Conservation (phyloP, 352 stramenopile genomes). For the Phytophthora chlamydospora region DNA sequence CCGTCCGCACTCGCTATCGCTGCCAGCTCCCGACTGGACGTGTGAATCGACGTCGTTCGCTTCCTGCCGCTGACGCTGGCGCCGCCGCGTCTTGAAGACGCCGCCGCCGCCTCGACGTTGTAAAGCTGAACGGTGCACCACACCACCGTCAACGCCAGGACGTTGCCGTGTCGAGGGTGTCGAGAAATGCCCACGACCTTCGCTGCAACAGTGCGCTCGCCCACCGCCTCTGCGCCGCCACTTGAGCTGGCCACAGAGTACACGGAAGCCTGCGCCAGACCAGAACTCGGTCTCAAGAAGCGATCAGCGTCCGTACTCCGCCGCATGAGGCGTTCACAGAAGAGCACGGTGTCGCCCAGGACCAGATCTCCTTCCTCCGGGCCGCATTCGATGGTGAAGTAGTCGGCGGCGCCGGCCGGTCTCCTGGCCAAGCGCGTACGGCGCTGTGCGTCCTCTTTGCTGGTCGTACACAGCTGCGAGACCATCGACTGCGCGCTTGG, state of each 20-base stretch:
- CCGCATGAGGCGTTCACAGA: slow-evolving; percentile 90
- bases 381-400: slow-evolving; percentile 77
- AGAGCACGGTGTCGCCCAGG: slow-evolving; percentile 90
- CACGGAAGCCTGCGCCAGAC: slow-evolving; percentile 39
- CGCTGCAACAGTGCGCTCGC: slow-evolving; percentile 77
- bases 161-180: slow-evolving; percentile 54
- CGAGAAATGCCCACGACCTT: slow-evolving; percentile 55
- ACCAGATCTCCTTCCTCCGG: slow-evolving; percentile 81
- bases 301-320: slow-evolving; percentile 37
- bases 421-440: slow-evolving; percentile 33
- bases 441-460: slow-evolving; percentile 65
- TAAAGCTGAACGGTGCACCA: slow-evolving; percentile 85
- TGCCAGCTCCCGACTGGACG: slow-evolving; percentile 29
- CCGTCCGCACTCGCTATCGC: slow-evolving; percentile 32
- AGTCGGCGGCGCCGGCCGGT: slow-evolving; percentile 55
- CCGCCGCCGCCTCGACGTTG: slow-evolving; percentile 40
- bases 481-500: slow-evolving; percentile 77
- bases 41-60: slow-evolving; percentile 27
- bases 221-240: slow-evolving; percentile 46
- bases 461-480: slow-evolving; percentile 81
- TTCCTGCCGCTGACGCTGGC: slow-evolving; percentile 35
- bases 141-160: slow-evolving; percentile 72
- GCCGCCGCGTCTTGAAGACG: slow-evolving; percentile 27
- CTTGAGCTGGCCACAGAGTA: slow-evolving; percentile 55
- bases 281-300: slow-evolving; percentile 23